Base-by-base conservation (phyloP, 176 grass and related monocot genomes). In the Rhipidocladum racemiflorum region DNA sequence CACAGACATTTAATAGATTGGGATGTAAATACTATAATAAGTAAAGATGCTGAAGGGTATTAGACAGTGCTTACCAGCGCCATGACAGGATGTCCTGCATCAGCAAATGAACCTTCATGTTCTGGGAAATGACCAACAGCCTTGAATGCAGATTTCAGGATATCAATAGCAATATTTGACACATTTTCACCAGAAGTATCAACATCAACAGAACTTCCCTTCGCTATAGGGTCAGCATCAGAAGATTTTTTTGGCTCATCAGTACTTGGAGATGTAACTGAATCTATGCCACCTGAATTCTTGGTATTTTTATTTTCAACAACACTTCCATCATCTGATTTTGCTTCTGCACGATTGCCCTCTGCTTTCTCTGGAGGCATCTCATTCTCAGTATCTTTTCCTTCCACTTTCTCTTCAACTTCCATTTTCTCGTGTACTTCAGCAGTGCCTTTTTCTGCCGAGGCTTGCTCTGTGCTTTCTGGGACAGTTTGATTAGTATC, bases 51-150 rank as follows among this genome's bases (percentile, higher is more conserved):
- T 28, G 57, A 60, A 24, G 17, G 11, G 17, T 65, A 80, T 23
- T 48, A 48, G 15, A 67, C 23, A 61, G 48, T 59, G 79, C 91
- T 87, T 86, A 96, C 97, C 77, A 99, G 61, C 80, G 97, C 89
- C 91, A 99, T 99, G 75, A 99, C 93, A 63, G 97, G 97, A 75
- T 99, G 95, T 72, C 97, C 97, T 76, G 91, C 89, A 66, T 99
- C 91, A 65, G 85, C 83, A 89, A 99, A 99, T 55, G 97, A 95
- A 83, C 87, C 83, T 90, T 80, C 87, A 80, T 80, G 63, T 70
- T 91, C 89, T 59, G 90, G 89, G 62, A 83, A 90, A 78, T 88
- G 83, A 80, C 93, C 93, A 74, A 90, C 91, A 35, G 92, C 85
- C 75, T 93, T 77, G 25, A 99, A 99, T 81, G 97, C 97, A 76